Percentiles rank a stretch among this genome's conserved stretches.
Evolutionary conservation across 2,329 filamentous ascomycete genomes (phyloP).

Genomic region (Alternaria novae-zelandiae): DNA sequence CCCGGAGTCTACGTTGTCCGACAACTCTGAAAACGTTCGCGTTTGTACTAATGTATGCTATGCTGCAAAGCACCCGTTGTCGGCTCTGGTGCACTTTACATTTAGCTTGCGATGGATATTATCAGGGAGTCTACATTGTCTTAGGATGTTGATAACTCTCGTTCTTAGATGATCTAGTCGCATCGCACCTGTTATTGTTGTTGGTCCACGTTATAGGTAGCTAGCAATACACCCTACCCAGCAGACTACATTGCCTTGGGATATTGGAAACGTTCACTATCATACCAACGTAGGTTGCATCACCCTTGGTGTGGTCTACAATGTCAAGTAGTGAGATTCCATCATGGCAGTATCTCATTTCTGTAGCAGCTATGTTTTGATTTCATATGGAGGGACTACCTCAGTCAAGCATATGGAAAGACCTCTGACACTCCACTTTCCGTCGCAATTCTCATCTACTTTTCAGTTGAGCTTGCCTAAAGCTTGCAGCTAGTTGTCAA

Average conservation of each 20-base stretch:
- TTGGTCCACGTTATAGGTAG: no score
- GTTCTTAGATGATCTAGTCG: neutral
- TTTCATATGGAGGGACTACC: neutral
- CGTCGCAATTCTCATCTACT: neutral
- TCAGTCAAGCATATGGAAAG: neutral
- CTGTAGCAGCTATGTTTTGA: neutral
- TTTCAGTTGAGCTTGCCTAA: neutral
- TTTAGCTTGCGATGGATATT: neutral
- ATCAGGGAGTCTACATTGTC: neutral
- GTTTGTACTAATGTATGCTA: neutral
- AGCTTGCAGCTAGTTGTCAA: slow-evolving; percentile 10
- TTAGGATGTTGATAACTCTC: neutral
- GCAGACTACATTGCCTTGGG: neutral
- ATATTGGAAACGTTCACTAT: neutral
- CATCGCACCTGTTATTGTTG: neutral
- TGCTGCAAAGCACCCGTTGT: neutral
- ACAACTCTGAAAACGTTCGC: no score
- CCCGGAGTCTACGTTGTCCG: no score
- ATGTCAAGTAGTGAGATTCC: neutral
- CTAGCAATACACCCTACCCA: neutral
- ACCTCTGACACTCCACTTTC: neutral
- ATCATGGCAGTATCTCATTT: neutral
- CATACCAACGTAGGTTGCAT: neutral
- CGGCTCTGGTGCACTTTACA: neutral
- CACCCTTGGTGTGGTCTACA: neutral